Conservation (phyloP, 2,329 filamentous ascomycete species). For the Colletotrichum brevisporum region DNA sequence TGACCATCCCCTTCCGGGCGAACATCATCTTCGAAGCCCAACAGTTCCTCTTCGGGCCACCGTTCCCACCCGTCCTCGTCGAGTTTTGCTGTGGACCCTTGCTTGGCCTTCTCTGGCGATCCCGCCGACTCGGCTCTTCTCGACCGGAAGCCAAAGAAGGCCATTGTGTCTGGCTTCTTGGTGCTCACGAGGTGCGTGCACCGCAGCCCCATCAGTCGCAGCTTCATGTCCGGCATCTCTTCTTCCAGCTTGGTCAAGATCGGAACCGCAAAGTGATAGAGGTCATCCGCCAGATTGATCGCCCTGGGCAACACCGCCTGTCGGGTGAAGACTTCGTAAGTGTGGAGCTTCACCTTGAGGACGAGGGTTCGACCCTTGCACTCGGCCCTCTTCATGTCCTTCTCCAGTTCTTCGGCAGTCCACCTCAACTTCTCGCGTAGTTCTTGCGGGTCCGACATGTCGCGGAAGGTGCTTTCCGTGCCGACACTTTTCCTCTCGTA, state of each 20-base stretch:
- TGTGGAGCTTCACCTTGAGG: slow-evolving; percentile 94
- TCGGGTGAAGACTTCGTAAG: slow-evolving; percentile 90
- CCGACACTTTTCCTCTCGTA: slow-evolving; percentile 95
- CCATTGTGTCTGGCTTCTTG: slow-evolving; percentile 81
- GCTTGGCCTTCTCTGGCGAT: slow-evolving; percentile 48
- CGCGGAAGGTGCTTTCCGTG: slow-evolving; percentile 91
- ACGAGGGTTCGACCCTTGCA: slow-evolving; percentile 93
- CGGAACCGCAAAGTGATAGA: slow-evolving; percentile 85
- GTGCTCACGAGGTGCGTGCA: slow-evolving; percentile 90
- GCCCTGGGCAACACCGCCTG: slow-evolving; percentile 83
- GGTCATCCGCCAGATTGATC: slow-evolving; percentile 80
- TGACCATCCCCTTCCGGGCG: slow-evolving; percentile 2
- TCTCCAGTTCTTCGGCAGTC: slow-evolving; percentile 88
- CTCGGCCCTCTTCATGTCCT: slow-evolving; percentile 83
- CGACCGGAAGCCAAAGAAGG: slow-evolving; percentile 81
- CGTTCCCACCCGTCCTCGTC: slow-evolving; percentile 73
- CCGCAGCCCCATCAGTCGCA: slow-evolving; percentile 89
- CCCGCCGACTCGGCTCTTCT: slow-evolving; percentile 40
- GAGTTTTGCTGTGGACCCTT: slow-evolving; percentile 50
- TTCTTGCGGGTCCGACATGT: slow-evolving; percentile 77
- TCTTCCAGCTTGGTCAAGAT: slow-evolving; percentile 89
- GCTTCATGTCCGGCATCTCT: slow-evolving; percentile 82
- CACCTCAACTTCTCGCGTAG: slow-evolving; percentile 83
- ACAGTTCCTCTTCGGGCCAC: slow-evolving; percentile 76
- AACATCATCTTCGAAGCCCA: slow-evolving; percentile 42